Evolutionary conservation across 148 eudicot species (phyloP).

Genomic region (Rhododendron williamsianum): DNA sequence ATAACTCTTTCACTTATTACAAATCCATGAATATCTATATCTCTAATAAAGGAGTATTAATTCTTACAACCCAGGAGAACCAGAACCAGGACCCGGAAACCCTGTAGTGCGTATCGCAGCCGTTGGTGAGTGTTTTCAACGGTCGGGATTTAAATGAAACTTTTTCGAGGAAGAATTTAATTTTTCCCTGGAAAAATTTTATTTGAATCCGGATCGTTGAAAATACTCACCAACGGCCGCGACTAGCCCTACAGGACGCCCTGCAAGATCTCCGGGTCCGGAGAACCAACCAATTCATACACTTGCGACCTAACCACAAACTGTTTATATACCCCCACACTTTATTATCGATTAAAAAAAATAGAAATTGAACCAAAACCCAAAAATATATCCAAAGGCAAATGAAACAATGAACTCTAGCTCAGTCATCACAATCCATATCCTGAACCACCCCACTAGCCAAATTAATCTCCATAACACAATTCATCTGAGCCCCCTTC

Average conservation of each 20-base stretch:
- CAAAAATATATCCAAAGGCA: not conserved
- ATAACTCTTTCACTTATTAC: not conserved
- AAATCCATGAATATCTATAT: not conserved
- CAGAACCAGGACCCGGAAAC: too few relatives aligned
- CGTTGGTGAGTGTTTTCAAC: too few relatives aligned
- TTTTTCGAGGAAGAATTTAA: too few relatives aligned
- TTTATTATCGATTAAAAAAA: not conserved
- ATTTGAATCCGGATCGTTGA: too few relatives aligned
- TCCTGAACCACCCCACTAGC: slow-evolving; percentile 20
- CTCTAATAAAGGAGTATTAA: not conserved
- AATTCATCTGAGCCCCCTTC: slow-evolving; percentile 23
- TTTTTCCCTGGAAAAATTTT: fast-evolving
- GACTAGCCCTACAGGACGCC: too few relatives aligned
- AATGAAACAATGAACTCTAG: not conserved
- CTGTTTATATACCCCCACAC: not conserved
- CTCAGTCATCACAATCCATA: slow-evolving; percentile 10
- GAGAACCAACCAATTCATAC: not conserved
- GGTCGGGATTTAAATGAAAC: too few relatives aligned
- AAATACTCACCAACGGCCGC: too few relatives aligned
- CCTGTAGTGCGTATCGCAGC: too few relatives aligned
- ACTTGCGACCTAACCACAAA: not conserved
- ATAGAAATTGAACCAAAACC: not conserved
- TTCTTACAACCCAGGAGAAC: not conserved
- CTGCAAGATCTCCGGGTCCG: too few relatives aligned
- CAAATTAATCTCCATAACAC: slow-evolving; percentile 17